These are phyloP conservation scores for Sambucus nigra DNA, from an alignment of 129 eudicot genomes.

Conservation along the genomic window DNA sequence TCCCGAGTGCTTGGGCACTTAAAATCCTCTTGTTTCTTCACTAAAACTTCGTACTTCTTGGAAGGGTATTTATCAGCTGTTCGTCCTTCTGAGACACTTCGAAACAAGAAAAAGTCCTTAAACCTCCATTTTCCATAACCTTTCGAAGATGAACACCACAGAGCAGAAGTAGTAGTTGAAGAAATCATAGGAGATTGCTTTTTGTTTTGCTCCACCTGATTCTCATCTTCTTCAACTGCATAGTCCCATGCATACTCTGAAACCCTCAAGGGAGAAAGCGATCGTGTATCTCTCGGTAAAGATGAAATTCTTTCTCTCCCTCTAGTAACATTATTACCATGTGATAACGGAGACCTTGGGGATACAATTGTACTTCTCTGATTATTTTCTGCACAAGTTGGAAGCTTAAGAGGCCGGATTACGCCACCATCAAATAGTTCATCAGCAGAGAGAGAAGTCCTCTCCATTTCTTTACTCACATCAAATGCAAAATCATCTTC, in stretches of 20 bases:
- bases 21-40: constrained; percentile 31
- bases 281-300: constrained; percentile 42
- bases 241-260: constrained; percentile 30
- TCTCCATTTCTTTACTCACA: constrained; percentile 30
- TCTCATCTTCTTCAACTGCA: constrained; percentile 26
- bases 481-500: constrained; percentile 47
- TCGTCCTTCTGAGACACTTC: constrained; percentile 90
- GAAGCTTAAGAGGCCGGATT: constrained; percentile 26
- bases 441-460: constrained; percentile 39
- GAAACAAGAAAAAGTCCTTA: constrained; percentile 65
- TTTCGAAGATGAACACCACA: constrained; percentile 3
- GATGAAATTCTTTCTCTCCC: constrained; percentile 22
- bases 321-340: constrained; percentile 20
- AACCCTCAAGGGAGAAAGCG: constrained; percentile 56
- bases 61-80: constrained; percentile 63
- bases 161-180: background rate
- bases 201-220: background rate
- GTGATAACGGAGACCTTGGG: constrained; percentile 6
- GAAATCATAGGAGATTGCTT: background rate
- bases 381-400: background rate
- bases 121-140: constrained; percentile 49
- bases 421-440: constrained; percentile 43
- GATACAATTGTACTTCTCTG: background rate
- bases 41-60: constrained; percentile 43
- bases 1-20: constrained; percentile 23